These are phyloP conservation scores for Hypoxylon crocopeplum DNA, from an alignment of 495 filamentous ascomycete species.

Conservation along the genomic window DNA sequence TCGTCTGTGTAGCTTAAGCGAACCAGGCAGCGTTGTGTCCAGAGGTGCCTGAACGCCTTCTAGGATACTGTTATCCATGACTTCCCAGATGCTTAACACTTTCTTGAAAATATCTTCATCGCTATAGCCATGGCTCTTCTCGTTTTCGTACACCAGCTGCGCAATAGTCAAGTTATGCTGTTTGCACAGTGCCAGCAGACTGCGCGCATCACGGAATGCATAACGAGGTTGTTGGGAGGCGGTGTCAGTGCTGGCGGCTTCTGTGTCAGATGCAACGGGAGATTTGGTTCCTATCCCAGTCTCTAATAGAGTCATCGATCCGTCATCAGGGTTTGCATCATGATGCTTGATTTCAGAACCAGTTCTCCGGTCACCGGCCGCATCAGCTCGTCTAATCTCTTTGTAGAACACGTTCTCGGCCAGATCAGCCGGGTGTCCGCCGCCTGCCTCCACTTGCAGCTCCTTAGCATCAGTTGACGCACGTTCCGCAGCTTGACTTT, in stretches of 20 bases:
- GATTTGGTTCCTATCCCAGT: conserved; percentile 1
- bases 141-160: conserved; percentile 46
- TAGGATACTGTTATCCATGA: conserved; percentile 48
- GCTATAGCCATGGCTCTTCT: conserved; percentile 45
- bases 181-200: conserved; percentile 40
- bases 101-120: conserved; percentile 45
- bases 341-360: conserved; percentile 38
- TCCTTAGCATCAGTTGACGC: conserved; percentile 20
- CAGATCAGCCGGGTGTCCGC: conserved; percentile 39
- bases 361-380: conserved; percentile 41
- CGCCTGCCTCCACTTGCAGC: conserved; percentile 27
- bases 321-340: conserved; percentile 19
- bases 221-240: conserved; percentile 39
- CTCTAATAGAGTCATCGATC: conserved; percentile 22
- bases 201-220: conserved; percentile 42
- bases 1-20: conserved; percentile 44
- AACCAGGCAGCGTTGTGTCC: conserved; percentile 39
- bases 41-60: conserved; percentile 44
- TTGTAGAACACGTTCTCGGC: conserved; percentile 49
- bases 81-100: conserved; percentile 45
- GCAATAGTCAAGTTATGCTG: conserved; percentile 48
- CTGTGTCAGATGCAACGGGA: conserved; percentile 8
- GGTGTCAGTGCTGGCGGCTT: conserved; percentile 14
- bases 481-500: conserved; percentile 17
- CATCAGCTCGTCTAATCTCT: conserved; percentile 43